Percentiles rank a stretch among this genome's conserved stretches.
These are phyloP conservation scores for Termitomyces sp. DNA, from an alignment of 768 basidiomycete species.

Conservation along the genomic window DNA sequence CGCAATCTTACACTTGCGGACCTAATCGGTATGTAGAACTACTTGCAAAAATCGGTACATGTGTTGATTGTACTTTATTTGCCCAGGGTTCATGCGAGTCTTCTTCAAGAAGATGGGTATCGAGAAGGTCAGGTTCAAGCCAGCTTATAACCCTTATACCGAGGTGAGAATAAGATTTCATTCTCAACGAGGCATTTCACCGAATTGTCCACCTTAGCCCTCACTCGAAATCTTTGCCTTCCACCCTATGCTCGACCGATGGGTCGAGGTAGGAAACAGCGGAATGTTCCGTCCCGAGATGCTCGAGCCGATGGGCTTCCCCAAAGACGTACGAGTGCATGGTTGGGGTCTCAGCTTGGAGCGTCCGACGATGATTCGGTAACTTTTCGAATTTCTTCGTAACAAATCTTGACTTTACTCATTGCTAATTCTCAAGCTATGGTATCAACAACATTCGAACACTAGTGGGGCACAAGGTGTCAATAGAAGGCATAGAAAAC, in stretches of 20 bases:
- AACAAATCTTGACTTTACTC: not conserved
- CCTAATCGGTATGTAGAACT: constrained; percentile 67
- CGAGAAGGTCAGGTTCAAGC: constrained; percentile 92
- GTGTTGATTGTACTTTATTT: not conserved
- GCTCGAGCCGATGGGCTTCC: constrained; percentile 98
- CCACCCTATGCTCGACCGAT: constrained; percentile 88
- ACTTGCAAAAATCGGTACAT: not conserved
- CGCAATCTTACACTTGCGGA: constrained; percentile 88
- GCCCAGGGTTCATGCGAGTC: constrained; percentile 93
- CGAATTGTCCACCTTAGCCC: constrained; percentile 43
- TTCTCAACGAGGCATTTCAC: not conserved
- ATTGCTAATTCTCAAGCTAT: constrained; percentile 55
- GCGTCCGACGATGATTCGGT: constrained; percentile 99
- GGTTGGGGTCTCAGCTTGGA: constrained; percentile 96
- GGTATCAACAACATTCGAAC: constrained; percentile 97
- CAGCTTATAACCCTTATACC: constrained; percentile 97
- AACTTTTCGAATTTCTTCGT: not conserved
- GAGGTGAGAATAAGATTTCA: constrained; percentile 48
- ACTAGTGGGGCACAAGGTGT: constrained; percentile 94
- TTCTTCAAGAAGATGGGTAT: constrained; percentile 99
- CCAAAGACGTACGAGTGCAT: constrained; percentile 91
- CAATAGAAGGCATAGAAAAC: constrained; percentile 83
- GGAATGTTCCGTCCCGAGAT: constrained; percentile 99
- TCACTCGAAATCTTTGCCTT: constrained; percentile 98
- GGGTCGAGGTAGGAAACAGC: constrained; percentile 98